Percentiles rank a stretch among this genome's conserved stretches.
phyloP scores from a whole-genome alignment of 2,329 filamentous ascomycete species.

The Ophiocordyceps australis region DNA sequence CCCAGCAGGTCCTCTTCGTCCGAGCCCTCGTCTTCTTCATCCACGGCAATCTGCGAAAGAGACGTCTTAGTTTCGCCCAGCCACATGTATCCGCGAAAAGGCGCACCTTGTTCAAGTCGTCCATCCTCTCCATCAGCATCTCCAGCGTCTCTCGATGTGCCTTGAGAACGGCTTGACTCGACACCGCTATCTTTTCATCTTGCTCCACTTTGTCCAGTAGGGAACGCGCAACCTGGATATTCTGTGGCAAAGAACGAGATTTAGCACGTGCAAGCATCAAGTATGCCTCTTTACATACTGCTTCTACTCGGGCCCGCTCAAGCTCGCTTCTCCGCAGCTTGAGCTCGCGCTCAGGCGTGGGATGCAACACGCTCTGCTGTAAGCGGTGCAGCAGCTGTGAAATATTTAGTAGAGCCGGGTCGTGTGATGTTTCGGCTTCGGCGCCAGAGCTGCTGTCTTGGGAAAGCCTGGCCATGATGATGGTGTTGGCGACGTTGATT shows the following conservation, averaged over 20 bases:
- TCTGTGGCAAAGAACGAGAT: too few relatives aligned
- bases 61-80: too few relatives aligned
- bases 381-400: slow-evolving; percentile 46
- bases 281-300: too few relatives aligned
- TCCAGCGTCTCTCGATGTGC: slow-evolving; percentile 49
- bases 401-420: slow-evolving; percentile 27
- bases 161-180: slow-evolving; percentile 42
- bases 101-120: slow-evolving; percentile 47
- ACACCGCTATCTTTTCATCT: slow-evolving; percentile 40
- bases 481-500: not conserved
- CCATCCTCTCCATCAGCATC: slow-evolving; percentile 43
- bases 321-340: slow-evolving; percentile 42
- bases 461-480: slow-evolving; percentile 11
- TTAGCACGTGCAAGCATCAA: too few relatives aligned
- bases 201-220: slow-evolving; percentile 56
- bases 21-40: slow-evolving; percentile 20
- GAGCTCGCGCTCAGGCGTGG: slow-evolving; percentile 38
- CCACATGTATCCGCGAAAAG: too few relatives aligned
- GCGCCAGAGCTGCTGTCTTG: slow-evolving; percentile 4
- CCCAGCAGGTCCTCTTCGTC: slow-evolving; percentile 40
- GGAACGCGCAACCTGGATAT: slow-evolving; percentile 52
- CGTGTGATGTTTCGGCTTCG: slow-evolving; percentile 6
- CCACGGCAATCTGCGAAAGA: slow-evolving; percentile 13
- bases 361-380: slow-evolving; percentile 44
- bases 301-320: slow-evolving; percentile 31